Base-by-base conservation (phyloP, 2,329 filamentous ascomycete genomes). In the Fusarium sp. region DNA sequence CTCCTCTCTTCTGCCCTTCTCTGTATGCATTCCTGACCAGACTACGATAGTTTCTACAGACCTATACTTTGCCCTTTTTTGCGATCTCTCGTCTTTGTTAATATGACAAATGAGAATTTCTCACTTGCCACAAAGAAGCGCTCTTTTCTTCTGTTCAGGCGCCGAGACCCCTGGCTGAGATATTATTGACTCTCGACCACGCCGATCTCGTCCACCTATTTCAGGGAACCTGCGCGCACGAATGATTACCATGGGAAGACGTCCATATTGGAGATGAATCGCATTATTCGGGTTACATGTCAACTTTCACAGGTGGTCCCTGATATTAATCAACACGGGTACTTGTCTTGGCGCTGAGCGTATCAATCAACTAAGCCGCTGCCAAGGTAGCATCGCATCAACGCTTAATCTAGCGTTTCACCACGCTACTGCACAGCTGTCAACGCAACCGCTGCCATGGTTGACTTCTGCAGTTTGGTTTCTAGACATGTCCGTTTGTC, bases 331-430 rank as follows among this genome's bases (percentile, higher is more conserved):
- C 51, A 17, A 44, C 38, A 50, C 52, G 38, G 52, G 52, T 50
- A 46, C 38, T 37, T 49, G 37, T 63, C 62, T 65, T 59, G 61
- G 61, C 57, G 61, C 43, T 35, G 27, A 44, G 35, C 38, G 58
- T 44, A 58, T 57, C 53, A 67, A 52, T 52, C 39, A 50, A 46
- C 56, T 60, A 61, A 65, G 59, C 53, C 52, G 61, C 52, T 61
- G 65, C 59, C 57, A 68, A 67, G 65, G 67, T 70, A 50, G 61
- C 63, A 70, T 69, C 53, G 57, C 67, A 68, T 62, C 50, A 57
- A 66, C 46, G 61, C 58, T 67, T 68, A 59, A 61, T 69, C 64
- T 63, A 54, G 61, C 51, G 50, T 69, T 55, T 60, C 57, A 51
- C 48, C 31, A 49, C 51, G 45, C 57, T 59, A 57, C 48, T 60